A percentile compares a stretch with the other conserved stretches of the same genome.
These are phyloP conservation scores for Nadsonia commutata DNA, from an alignment of 1,139 yeast genomes.

Conservation along the genomic window DNA sequence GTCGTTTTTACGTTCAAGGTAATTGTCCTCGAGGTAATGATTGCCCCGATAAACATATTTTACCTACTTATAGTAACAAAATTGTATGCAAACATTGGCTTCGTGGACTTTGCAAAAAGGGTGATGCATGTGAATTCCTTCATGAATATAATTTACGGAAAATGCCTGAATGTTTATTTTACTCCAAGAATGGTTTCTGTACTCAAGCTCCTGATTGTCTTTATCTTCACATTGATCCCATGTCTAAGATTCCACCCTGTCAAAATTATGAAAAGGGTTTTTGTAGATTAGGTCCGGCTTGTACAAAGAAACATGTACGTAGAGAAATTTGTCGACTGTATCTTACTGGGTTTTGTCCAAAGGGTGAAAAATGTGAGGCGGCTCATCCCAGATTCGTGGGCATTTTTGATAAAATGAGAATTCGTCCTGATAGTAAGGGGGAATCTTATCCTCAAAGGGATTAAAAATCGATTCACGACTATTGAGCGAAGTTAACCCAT, in stretches of 20 bases:
- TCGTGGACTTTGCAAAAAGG: conserved; percentile 91
- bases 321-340: conserved; percentile 70
- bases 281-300: conserved; percentile 84
- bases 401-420: conserved; percentile 25
- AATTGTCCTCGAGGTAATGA: conserved; percentile 74
- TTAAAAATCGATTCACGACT: too few species aligned
- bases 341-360: conserved; percentile 86
- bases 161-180: conserved; percentile 95
- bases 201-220: conserved; percentile 92
- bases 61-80: conserved; percentile 68
- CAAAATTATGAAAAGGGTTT: conserved; percentile 74
- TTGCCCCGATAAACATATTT: conserved; percentile 82
- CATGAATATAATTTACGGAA: conserved; percentile 90
- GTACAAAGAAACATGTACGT: conserved; percentile 70
- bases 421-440: conserved; percentile 19
- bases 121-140: conserved; percentile 88
- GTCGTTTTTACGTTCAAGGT: conserved; percentile 60
- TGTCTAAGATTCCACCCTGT: conserved; percentile 76
- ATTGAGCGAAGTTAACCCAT: too few species aligned
- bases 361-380: conserved; percentile 28
- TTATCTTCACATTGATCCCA: conserved; percentile 84
- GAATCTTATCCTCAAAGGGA: conserved; percentile 1
- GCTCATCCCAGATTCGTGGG: conserved; percentile 29
- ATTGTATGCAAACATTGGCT: conserved; percentile 97
- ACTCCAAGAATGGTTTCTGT: conserved; percentile 69